Evolutionary conservation across 2,329 filamentous ascomycete species (phyloP).

Genomic region (Verticillium albo-atrum): DNA sequence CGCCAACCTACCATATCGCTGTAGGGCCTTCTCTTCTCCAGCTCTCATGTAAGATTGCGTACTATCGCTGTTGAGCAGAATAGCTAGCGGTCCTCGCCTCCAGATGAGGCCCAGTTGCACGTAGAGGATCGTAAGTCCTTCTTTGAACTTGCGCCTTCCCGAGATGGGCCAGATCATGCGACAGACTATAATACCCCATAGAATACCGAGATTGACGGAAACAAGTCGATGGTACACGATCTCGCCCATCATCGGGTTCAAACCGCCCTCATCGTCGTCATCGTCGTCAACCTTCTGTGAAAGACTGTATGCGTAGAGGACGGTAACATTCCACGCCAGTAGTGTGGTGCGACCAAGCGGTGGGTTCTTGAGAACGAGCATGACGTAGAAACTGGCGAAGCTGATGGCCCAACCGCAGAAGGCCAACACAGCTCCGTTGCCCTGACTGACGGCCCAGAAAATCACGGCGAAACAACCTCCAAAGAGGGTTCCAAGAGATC

Average conservation of each 20-base stretch:
- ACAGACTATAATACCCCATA: conserved; percentile 91
- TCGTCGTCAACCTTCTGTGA: conserved; percentile 74
- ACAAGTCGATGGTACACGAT: conserved; percentile 86
- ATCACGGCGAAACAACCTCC: conserved; percentile 72
- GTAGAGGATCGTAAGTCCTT: conserved; percentile 87
- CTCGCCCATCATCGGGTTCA: conserved; percentile 77
- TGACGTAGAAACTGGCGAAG: conserved; percentile 84
- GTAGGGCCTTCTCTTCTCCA: conserved; percentile 82
- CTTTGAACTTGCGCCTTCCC: conserved; percentile 80
- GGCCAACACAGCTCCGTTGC: conserved; percentile 70
- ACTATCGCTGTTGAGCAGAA: conserved; percentile 57
- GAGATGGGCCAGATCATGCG: conserved; percentile 92
- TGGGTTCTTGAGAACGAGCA: conserved; percentile 76
- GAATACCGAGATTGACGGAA: conserved; percentile 77
- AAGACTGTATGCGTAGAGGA: conserved; percentile 89
- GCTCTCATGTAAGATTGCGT: conserved; percentile 73
- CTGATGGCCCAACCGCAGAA: conserved; percentile 79
- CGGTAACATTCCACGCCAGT: conserved; percentile 92
- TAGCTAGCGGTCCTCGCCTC: conserved; percentile 85
- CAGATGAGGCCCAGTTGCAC: conserved; percentile 93
- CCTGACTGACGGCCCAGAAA: conserved; percentile 72
- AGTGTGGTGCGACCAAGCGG: conserved; percentile 92
- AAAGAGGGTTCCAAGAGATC: conserved; percentile 81
- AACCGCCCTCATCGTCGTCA: conserved; percentile 83
- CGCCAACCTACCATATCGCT: conserved; percentile 58